Evolutionary conservation across 768 basidiomycete species (phyloP).

Genomic region (Rhodotorula taiwanensis): DNA sequence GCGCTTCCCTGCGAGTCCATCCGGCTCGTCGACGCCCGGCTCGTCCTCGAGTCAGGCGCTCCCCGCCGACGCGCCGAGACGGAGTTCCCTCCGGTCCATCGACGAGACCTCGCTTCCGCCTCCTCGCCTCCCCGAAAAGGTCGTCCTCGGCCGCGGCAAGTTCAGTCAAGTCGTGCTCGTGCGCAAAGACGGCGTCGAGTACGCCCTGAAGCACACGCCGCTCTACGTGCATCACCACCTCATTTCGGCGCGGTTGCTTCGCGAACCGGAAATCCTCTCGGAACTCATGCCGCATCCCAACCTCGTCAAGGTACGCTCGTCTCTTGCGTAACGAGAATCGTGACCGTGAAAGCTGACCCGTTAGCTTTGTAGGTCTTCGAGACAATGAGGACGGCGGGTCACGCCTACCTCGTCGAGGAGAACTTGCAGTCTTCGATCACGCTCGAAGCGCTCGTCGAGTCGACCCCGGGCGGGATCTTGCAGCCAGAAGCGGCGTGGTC

Average conservation of each 20-base stretch:
- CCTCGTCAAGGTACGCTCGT: slow-evolving; percentile 42
- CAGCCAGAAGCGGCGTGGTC: slow-evolving; percentile 26
- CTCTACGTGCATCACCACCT: slow-evolving; percentile 49
- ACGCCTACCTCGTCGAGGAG: slow-evolving; percentile 48
- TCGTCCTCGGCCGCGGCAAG: slow-evolving; percentile 46
- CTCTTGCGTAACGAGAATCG: not conserved
- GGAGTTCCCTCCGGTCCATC: not conserved
- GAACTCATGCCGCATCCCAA: slow-evolving; percentile 48
- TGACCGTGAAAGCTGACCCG: not conserved
- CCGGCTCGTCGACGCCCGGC: not conserved
- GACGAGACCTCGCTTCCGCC: too few relatives aligned
- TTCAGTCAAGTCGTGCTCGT: slow-evolving; percentile 48
- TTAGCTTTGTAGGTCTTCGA: slow-evolving; percentile 42
- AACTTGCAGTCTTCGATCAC: slow-evolving; percentile 41
- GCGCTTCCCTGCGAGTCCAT: slow-evolving; percentile 6
- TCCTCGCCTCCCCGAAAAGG: not conserved
- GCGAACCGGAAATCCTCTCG: slow-evolving; percentile 48
- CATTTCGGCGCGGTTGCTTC: slow-evolving; percentile 47
- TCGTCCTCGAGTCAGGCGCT: too few relatives aligned
- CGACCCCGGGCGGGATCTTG: slow-evolving; percentile 20
- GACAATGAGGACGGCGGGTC: slow-evolving; percentile 46
- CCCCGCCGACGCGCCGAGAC: too few relatives aligned
- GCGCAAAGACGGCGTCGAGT: slow-evolving; percentile 43
- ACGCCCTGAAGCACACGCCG: slow-evolving; percentile 49
- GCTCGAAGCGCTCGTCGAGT: slow-evolving; percentile 44